phyloP scores from a whole-genome alignment of 345 rosid genomes.

The Leavenworthia alabamica region DNA sequence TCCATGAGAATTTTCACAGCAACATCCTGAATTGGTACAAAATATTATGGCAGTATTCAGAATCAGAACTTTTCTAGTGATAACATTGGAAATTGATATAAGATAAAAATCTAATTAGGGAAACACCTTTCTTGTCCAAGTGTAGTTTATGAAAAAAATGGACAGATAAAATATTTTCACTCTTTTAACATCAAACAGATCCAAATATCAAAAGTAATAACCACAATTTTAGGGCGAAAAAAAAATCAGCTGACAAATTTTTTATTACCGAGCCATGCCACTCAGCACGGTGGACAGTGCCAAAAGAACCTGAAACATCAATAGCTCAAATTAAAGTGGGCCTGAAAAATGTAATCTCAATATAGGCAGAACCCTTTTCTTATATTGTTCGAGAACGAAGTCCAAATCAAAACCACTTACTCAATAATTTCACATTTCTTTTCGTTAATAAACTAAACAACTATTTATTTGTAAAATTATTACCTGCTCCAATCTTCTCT shows the following conservation, averaged over 20 bases:
- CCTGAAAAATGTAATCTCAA: neutral
- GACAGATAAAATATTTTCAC: neutral
- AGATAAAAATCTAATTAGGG: no score
- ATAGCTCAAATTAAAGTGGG: slow-evolving; percentile 26
- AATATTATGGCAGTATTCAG: neutral
- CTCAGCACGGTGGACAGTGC: slow-evolving; percentile 98
- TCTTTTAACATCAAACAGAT: neutral
- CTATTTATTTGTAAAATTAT: neutral
- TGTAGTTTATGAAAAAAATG: neutral
- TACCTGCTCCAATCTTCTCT: slow-evolving; percentile 99
- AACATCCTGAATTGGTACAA: slow-evolving; percentile 63
- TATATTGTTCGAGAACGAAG: neutral
- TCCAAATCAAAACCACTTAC: slow-evolving; percentile 7
- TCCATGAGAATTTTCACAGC: slow-evolving; percentile 99
- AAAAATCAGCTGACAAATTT: neutral
- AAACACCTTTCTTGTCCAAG: neutral
- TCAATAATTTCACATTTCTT: neutral
- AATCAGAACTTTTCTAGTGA: neutral
- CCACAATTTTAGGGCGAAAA: no score
- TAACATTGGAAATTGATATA: no score
- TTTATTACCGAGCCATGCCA: slow-evolving; percentile 97
- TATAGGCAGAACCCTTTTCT: neutral
- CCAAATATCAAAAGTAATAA: no score
- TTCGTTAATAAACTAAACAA: neutral
- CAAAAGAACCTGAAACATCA: slow-evolving; percentile 88